Evolutionary conservation across 345 rosid species (phyloP).

Genomic region (Boechera stricta): DNA sequence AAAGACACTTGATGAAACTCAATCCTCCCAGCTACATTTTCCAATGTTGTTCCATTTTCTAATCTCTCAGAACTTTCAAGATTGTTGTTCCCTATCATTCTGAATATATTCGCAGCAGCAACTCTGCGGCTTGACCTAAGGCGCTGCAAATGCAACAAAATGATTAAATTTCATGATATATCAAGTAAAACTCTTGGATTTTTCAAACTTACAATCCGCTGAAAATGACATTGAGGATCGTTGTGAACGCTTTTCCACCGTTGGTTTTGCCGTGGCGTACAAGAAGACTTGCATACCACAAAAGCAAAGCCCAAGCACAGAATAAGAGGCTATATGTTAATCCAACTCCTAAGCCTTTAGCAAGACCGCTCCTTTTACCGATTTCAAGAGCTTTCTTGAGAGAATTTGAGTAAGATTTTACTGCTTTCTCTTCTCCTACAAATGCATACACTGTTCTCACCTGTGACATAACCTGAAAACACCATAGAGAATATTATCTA

Average conservation of each 20-base stretch:
- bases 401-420: conserved; percentile 62
- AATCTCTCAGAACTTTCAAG: conserved; percentile 39
- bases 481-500: background rate
- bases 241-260: conserved; percentile 82
- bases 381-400: conserved; percentile 62
- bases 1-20: conserved; percentile 67
- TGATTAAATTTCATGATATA: background rate
- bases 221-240: conserved; percentile 72
- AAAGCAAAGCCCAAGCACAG: conserved; percentile 68
- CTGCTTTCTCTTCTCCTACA: conserved; percentile 77
- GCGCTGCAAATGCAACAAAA: conserved; percentile 50
- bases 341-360: conserved; percentile 84
- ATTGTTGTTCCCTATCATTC: conserved; percentile 52
- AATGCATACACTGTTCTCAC: conserved; percentile 80
- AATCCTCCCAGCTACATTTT: conserved; percentile 60
- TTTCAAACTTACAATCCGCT: conserved; percentile 76
- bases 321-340: conserved; percentile 70
- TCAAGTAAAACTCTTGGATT: background rate
- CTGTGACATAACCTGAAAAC: conserved; percentile 68
- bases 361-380: conserved; percentile 69
- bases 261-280: conserved; percentile 67
- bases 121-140: conserved; percentile 76
- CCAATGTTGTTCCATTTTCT: conserved; percentile 48
- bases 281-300: conserved; percentile 78
- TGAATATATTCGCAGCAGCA: conserved; percentile 67